Evolutionary conservation across 2,329 filamentous ascomycete species (phyloP).

Genomic region (Hypoxylon sp.): DNA sequence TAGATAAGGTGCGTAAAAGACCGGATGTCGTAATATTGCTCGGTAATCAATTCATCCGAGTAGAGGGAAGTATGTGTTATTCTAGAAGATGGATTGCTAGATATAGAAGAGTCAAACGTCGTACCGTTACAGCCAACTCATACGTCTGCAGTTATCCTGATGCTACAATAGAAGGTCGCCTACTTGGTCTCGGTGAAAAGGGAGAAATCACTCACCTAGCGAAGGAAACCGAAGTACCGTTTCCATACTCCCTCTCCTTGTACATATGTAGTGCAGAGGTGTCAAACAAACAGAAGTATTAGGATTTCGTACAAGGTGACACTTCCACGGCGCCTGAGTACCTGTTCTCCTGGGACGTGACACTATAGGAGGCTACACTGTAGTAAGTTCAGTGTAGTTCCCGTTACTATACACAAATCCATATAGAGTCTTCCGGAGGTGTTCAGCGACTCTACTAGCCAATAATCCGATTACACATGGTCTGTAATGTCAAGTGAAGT

Average conservation of each 20-base stretch:
- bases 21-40: slow-evolving; percentile 30
- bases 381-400: too few species aligned
- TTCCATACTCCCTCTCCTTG: slow-evolving; percentile 1
- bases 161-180: slow-evolving; percentile 9
- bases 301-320: slow-evolving; percentile 18
- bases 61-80: slow-evolving; percentile 1
- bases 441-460: slow-evolving; percentile 8
- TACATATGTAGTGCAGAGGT: slow-evolving; percentile 15
- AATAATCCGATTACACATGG: slow-evolving; percentile 27
- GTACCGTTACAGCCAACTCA: slow-evolving; percentile 18
- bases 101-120: slow-evolving; percentile 8
- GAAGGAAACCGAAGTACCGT: background rate
- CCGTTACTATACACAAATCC: slow-evolving; percentile 12
- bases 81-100: slow-evolving; percentile 1
- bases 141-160: slow-evolving; percentile 12
- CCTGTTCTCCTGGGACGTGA: slow-evolving; percentile 3
- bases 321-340: slow-evolving; percentile 20
- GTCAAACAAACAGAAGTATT: background rate
- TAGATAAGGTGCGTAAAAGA: too few species aligned
- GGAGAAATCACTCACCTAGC: background rate
- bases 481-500: slow-evolving; percentile 2
- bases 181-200: slow-evolving; percentile 1
- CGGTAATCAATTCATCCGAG: slow-evolving; percentile 3
- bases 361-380: slow-evolving; percentile 7
- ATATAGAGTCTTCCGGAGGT: slow-evolving; percentile 17